phyloP scores from a whole-genome alignment of 306 rosid species.

The Ceratonia siliqua region DNA sequence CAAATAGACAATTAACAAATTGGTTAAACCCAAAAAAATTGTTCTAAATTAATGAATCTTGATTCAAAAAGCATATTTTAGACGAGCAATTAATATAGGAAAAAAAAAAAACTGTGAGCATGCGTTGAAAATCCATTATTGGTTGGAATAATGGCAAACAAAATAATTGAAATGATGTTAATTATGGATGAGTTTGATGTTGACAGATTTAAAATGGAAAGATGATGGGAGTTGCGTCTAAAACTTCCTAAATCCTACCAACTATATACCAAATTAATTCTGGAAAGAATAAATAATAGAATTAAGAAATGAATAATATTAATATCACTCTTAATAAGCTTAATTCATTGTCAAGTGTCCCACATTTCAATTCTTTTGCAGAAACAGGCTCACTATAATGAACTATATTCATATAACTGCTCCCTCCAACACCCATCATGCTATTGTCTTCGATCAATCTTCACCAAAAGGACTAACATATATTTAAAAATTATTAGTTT shows the following conservation, averaged over 20 bases:
- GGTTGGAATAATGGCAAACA: slow-evolving; percentile 39
- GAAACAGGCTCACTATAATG: slow-evolving; percentile 30
- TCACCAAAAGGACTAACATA: slow-evolving; percentile 42
- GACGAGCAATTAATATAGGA: slow-evolving; percentile 18
- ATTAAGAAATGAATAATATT: background rate
- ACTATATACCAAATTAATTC: slow-evolving; percentile 15
- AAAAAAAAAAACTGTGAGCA: slow-evolving; percentile 19
- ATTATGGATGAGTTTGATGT: slow-evolving; percentile 37
- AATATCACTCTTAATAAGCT: slow-evolving; percentile 17
- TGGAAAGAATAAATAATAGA: slow-evolving; percentile 18
- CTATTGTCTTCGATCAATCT: slow-evolving; percentile 44
- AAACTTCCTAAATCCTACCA: slow-evolving; percentile 24
- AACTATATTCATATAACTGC: slow-evolving; percentile 38
- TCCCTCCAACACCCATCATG: slow-evolving; percentile 48
- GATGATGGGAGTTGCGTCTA: slow-evolving; percentile 30
- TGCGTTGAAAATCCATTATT: slow-evolving; percentile 27
- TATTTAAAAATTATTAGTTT: slow-evolving; percentile 31
- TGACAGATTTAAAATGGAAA: slow-evolving; percentile 34
- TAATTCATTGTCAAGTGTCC: slow-evolving; percentile 37
- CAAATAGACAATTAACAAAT: background rate
- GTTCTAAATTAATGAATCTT: background rate
- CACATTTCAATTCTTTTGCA: slow-evolving; percentile 31
- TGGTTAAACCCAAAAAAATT: background rate
- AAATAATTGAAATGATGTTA: slow-evolving; percentile 37
- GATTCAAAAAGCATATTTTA: slow-evolving; percentile 13